Evolutionary conservation across 176 grass and related monocot species (phyloP), one percentile per base, ranked within the genome.

Genomic region (Hsuehochloa calcarea): DNA sequence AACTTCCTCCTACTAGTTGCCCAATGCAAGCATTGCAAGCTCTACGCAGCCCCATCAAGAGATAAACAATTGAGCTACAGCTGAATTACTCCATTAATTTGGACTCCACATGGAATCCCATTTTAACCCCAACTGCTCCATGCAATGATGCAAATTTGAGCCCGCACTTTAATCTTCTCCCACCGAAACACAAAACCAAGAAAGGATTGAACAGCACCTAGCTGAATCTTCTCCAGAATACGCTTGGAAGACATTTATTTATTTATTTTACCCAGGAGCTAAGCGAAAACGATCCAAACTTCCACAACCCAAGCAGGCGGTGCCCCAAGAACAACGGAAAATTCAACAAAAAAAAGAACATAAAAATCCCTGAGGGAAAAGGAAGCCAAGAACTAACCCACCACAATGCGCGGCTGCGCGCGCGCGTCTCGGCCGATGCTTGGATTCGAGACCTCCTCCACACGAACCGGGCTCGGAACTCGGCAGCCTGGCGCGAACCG

Each of bases 51-150:
- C 15, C 76, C 25, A 44, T 68, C 7, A 59, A 49, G 40, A 16
- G 27, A 73, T 79, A 83, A 87, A 90, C 74, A 87, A 90, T 17
- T 39, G 46, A 65, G 79, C 25, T 51, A 58, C 80, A 87, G 84
- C 84, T 90, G 89, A 74, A 87, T 82, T 14, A 49, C 47, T 34
- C 56, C 74, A 78, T 74, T 77, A 26, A 16, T 82, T 54, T 31
- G 22, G 13, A 64, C 15, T 50, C 39, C 22, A 20, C 74, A 79
- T 49, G 79, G 79, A 70, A 83, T 46, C 27, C 72, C 56, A 22
- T 59, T 58, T 66, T 56, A 80, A 75, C 75, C 79, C 68, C 73
- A 90, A 73, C 88, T 22, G 67, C 79, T 74, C 58, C 74, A 23
- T 63, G 84, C 65, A 34, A 34, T 34, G 31, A 34, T 34, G 0